Base-by-base conservation (phyloP, 495 filamentous ascomycete genomes). In the Collariella sp. region DNA sequence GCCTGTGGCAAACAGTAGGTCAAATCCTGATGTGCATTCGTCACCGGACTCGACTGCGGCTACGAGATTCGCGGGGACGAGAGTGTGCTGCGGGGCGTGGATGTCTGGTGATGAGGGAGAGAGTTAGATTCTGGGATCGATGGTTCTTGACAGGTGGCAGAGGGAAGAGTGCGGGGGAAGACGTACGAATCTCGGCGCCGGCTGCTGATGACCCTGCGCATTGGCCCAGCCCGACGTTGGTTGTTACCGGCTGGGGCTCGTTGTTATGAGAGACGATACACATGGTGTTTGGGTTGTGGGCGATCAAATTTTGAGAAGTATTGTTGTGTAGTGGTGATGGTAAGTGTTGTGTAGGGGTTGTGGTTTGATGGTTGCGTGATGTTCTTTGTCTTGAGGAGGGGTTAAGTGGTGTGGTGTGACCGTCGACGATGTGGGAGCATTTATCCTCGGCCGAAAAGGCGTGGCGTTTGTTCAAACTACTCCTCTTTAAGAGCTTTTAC, bases 201-300 rank as follows among this genome's bases (percentile, higher is more conserved):
- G 35, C 47, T 26, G 20, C 31, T 26, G 35, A 35, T 29, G 35
- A 6, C 35, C 47, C 47, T n/a, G 47, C 47, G n/a, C 47, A 50
- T 23, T 50, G 47, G 15, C 47, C 47, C 12, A 50, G 20, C 5
- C 47, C 35, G 35, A 50, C 47, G 35, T 50, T 50, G 47, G 47
- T 50, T 7, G 47, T 50, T 5, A 23, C 36, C 6, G 47, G 47
- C 7, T 40, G 23, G 7, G 23, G 15, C 6, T 50, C 46, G 4
- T 19, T 18, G 33, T 34, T 40, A 15, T 22, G 7, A 23, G 35
- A 40, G 3, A 35, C 29, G 23, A 50, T 35, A 10, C 35, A 41
- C 47, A 50, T 50, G 7, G 23, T 18, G 35, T 31, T 5, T 9
- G 26, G 26, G 26, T 31, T n/a, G n/a, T n/a, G n/a, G n/a, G n/a